Percentiles rank a stretch among this genome's conserved stretches.
These are phyloP conservation scores for Cardamine resedifolia DNA, from an alignment of 345 rosid species.

Conservation along the genomic window DNA sequence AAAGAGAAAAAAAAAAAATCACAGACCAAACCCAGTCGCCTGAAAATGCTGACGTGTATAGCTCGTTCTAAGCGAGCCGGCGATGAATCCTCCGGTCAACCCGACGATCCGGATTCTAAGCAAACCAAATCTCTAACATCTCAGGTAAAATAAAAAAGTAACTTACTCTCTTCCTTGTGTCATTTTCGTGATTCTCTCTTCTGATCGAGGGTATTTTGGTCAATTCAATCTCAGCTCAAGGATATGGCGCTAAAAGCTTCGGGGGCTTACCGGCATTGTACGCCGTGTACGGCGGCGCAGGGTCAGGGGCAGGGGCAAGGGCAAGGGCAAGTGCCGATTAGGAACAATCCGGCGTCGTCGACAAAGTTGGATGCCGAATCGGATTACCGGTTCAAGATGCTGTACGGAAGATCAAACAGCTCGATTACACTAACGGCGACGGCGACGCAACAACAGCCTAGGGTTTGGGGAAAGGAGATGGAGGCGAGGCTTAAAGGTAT, in stretches of 20 bases:
- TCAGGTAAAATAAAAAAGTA: slow-evolving; percentile 51
- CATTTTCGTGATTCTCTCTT: neutral
- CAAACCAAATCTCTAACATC: slow-evolving; percentile 73
- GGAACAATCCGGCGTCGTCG: slow-evolving; percentile 23
- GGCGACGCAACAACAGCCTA: slow-evolving; percentile 45
- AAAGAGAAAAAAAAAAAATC: neutral
- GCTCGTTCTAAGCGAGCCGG: slow-evolving; percentile 82
- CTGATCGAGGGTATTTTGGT: slow-evolving; percentile 16
- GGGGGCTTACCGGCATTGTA: slow-evolving; percentile 86
- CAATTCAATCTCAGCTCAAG: slow-evolving; percentile 54
- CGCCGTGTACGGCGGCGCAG: slow-evolving; percentile 65
- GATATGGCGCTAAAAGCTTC: slow-evolving; percentile 95
- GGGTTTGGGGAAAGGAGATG: slow-evolving; percentile 82
- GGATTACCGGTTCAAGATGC: slow-evolving; percentile 59
- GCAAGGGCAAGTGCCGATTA: slow-evolving; percentile 38
- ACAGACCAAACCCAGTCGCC: slow-evolving; percentile 1
- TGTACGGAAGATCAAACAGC: slow-evolving; percentile 77
- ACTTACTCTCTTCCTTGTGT: neutral
- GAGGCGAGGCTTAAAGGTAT: slow-evolving; percentile 77
- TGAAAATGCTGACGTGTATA: slow-evolving; percentile 90
- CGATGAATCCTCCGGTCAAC: slow-evolving; percentile 62
- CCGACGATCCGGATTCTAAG: slow-evolving; percentile 48
- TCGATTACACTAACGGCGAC: slow-evolving; percentile 58
- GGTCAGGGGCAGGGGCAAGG: slow-evolving; percentile 38
- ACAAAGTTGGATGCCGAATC: slow-evolving; percentile 66